Evolutionary conservation across 2,329 filamentous ascomycete genomes (phyloP).

Genomic region (Colletotrichum brevisporum): DNA sequence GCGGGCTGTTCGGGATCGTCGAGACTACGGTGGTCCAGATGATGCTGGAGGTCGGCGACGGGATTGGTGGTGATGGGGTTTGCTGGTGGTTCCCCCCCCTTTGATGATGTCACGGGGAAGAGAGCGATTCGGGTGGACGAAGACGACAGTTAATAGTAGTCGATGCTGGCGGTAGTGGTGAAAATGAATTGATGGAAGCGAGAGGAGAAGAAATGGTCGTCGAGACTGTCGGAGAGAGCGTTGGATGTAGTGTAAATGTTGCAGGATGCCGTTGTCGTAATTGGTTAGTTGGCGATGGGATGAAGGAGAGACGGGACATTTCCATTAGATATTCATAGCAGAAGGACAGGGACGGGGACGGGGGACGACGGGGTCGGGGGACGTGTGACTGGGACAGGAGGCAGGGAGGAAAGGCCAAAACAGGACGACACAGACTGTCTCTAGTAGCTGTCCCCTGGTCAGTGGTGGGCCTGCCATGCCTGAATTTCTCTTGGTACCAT

Average conservation of each 20-base stretch:
- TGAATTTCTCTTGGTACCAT: too few species aligned
- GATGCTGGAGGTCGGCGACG: slow-evolving; percentile 23
- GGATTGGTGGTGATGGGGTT: slow-evolving; percentile 13
- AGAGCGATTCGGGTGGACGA: slow-evolving; percentile 24
- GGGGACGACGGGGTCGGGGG: slow-evolving; percentile 10
- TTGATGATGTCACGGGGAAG: slow-evolving; percentile 40
- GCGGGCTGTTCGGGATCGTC: slow-evolving; percentile 31
- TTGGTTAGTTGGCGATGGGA: slow-evolving; percentile 39
- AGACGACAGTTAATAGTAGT: slow-evolving; percentile 2
- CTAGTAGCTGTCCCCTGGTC: too few species aligned
- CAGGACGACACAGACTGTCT: too few species aligned
- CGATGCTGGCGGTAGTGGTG: slow-evolving; percentile 19
- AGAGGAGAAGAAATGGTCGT: slow-evolving; percentile 32
- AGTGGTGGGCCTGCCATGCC: too few species aligned
- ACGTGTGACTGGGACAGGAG: slow-evolving; percentile 9
- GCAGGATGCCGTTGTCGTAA: slow-evolving; percentile 38
- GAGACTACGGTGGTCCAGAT: slow-evolving; percentile 17
- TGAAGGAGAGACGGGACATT: slow-evolving; percentile 39
- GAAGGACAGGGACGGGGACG: slow-evolving; percentile 24
- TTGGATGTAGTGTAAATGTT: slow-evolving; percentile 36
- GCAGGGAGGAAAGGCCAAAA: too few species aligned
- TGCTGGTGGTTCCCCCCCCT: slow-evolving; percentile 29
- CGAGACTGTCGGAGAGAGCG: slow-evolving; percentile 21
- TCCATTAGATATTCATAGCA: slow-evolving; percentile 39
- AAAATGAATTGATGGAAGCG: slow-evolving; percentile 33